These are phyloP conservation scores for Monilinia fructicola DNA, from an alignment of 2,329 filamentous ascomycete genomes.

Conservation along the genomic window DNA sequence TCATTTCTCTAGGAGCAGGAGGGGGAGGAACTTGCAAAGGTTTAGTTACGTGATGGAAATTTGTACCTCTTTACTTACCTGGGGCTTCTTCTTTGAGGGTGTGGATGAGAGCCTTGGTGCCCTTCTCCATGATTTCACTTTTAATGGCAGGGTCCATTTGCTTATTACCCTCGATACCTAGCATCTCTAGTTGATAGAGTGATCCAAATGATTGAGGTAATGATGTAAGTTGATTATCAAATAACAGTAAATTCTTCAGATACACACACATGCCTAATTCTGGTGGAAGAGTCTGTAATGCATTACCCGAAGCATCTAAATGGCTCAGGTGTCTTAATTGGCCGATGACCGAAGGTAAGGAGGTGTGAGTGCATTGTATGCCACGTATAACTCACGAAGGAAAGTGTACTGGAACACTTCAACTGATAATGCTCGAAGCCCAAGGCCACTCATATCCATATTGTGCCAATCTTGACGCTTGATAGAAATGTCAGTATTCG, in stretches of 20 bases:
- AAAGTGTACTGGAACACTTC: conserved; percentile 87
- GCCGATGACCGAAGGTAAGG: conserved; percentile 78
- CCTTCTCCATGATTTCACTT: conserved; percentile 80
- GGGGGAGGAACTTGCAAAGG: conserved; percentile 65
- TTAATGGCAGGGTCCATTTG: conserved; percentile 75
- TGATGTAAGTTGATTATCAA: conserved; percentile 83
- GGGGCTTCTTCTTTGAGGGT: conserved; percentile 81
- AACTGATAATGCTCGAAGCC: conserved; percentile 75
- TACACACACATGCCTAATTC: conserved; percentile 98
- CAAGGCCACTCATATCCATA: conserved; percentile 94
- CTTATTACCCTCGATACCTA: conserved; percentile 92
- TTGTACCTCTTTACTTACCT: conserved; percentile 56
- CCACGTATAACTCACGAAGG: conserved; percentile 87
- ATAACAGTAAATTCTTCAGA: conserved; percentile 79
- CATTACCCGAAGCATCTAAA: conserved; percentile 87
- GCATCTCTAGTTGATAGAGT: conserved; percentile 80
- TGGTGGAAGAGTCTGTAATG: conserved; percentile 75
- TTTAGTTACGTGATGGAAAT: conserved; percentile 22
- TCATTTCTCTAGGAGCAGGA: conserved; percentile 72
- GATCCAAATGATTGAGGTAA: conserved; percentile 87
- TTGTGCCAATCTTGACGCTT: conserved; percentile 86
- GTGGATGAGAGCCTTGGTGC: conserved; percentile 81
- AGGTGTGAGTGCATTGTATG: conserved; percentile 84
- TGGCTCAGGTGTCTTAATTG: conserved; percentile 76
- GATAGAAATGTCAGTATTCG: conserved; percentile 64